phyloP scores from a whole-genome alignment of 2,329 filamentous ascomycete genomes.

The Xylaria sp. region DNA sequence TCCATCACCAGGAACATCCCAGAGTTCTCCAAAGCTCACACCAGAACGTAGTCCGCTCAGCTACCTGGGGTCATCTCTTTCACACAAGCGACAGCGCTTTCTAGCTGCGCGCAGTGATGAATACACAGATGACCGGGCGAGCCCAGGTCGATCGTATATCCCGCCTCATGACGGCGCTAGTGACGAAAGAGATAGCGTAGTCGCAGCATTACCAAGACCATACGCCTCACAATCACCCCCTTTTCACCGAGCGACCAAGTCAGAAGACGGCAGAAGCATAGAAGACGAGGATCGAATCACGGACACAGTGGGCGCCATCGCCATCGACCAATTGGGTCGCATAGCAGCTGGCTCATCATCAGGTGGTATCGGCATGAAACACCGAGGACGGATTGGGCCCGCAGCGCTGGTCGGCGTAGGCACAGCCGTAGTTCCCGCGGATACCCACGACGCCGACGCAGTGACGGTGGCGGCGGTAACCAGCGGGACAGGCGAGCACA shows the following conservation, averaged over 20 bases:
- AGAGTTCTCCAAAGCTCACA: constrained; percentile 32
- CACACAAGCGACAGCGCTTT: constrained; percentile 39
- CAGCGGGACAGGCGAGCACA: constrained; percentile 96
- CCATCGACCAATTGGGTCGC: constrained; percentile 83
- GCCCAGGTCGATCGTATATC: constrained; percentile 12
- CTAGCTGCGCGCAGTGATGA: constrained; percentile 27
- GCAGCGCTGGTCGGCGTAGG: constrained; percentile 93
- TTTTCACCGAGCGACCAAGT: neutral
- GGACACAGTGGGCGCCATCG: constrained; percentile 96
- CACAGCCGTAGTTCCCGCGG: constrained; percentile 84
- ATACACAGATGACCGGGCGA: constrained; percentile 12
- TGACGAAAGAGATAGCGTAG: constrained; percentile 24
- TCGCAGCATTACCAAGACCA: neutral
- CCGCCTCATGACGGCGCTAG: constrained; percentile 39
- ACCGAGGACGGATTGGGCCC: constrained; percentile 88
- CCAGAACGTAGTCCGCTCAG: constrained; percentile 46
- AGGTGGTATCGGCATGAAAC: constrained; percentile 98
- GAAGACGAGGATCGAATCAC: constrained; percentile 73
- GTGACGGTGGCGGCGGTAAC: constrained; percentile 85
- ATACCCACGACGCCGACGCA: constrained; percentile 74
- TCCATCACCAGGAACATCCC: constrained; percentile 30
- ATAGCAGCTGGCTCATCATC: constrained; percentile 97
- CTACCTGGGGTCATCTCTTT: constrained; percentile 42
- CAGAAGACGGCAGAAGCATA: too few relatives aligned
- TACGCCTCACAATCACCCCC: neutral